Evolutionary conservation across 2,329 filamentous ascomycete species (phyloP), one percentile per base, ranked within the genome.

Genomic region (Fusarium sublunatum): DNA sequence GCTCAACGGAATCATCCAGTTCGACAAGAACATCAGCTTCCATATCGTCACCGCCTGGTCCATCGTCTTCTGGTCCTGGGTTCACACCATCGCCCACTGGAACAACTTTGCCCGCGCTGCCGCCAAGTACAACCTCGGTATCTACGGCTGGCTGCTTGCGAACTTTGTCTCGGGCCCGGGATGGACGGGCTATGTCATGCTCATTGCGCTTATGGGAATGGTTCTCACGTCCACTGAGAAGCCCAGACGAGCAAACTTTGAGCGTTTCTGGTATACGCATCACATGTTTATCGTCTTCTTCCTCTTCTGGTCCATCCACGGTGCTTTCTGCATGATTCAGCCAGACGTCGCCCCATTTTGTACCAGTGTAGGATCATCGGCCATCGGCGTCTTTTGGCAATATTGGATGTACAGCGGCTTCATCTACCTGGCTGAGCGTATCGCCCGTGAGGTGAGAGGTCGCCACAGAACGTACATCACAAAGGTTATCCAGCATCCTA

Each of bases 211-310:
- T 45, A 92, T 91, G 82, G 87, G 87, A 47, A 95, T 96, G 84
- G 89, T 90, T 4, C 71, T 88, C 25, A 95, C 91, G 0, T 92
- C 91, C 8, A 81, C 91, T 12, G 91, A 94, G 78, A 91, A 91
- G 80, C 86, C 88, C 9, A 85, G 91, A 46, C 87, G 91, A 50
- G 89, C 89, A 60, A 93, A 95, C 79, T 94, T 92, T 75, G 91
- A 94, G 76, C 89, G 91, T 25, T 96, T 95, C 82, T 96, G 92
- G 91, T 93, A 93, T 76, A 92, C 90, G 2, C 91, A 96, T 77
- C 92, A 95, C 79, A 85, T 95, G 75, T 95, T 95, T 75, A 86
- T 94, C 76, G 73, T 94, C 64, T 95, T 95, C 83, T 95, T 95
- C 81, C 82, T 94, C 68, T 93, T 95, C 82, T 95, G 91, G 91